Conservation (phyloP, 164 flowering plant species). For the Litsea cubeba region DNA sequence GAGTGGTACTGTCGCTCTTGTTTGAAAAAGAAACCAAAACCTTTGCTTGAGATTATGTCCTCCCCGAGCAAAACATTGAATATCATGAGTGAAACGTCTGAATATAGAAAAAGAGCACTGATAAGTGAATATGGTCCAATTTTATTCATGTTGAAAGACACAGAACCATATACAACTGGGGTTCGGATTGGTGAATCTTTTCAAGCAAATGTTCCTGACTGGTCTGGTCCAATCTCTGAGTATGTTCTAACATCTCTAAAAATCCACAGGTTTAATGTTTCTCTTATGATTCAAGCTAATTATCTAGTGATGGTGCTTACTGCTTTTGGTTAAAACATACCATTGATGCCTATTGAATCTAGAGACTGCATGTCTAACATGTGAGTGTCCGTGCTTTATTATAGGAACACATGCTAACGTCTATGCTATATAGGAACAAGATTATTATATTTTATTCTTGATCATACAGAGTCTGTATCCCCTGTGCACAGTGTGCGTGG, state of each 20-base stretch:
- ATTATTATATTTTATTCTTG: neutral
- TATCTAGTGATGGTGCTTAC: neutral
- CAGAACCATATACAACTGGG: slow-evolving; percentile 45
- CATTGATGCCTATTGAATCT: neutral
- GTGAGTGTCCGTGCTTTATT: neutral
- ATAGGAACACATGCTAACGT: neutral
- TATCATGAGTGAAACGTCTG: slow-evolving; percentile 19
- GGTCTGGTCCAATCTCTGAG: slow-evolving; percentile 63
- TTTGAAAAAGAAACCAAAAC: slow-evolving; percentile 46
- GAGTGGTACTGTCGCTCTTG: slow-evolving; percentile 82
- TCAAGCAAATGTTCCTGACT: slow-evolving; percentile 79
- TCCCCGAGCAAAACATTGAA: slow-evolving; percentile 14
- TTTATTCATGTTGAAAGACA: slow-evolving; percentile 56
- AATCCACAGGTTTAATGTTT: neutral
- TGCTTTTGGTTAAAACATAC: neutral
- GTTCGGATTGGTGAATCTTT: slow-evolving; percentile 79
- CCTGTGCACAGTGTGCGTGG: too few species aligned
- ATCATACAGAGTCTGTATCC: neutral
- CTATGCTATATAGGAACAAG: neutral
- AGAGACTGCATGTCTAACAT: neutral
- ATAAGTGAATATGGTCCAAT: slow-evolving; percentile 31
- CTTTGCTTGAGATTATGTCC: slow-evolving; percentile 22
- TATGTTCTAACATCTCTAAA: slow-evolving; percentile 25
- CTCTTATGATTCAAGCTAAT: neutral
- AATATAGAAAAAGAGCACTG: slow-evolving; percentile 17